Evolutionary conservation across 2,329 filamentous ascomycete species (phyloP).

Genomic region (Cordyceps pruinosa): DNA sequence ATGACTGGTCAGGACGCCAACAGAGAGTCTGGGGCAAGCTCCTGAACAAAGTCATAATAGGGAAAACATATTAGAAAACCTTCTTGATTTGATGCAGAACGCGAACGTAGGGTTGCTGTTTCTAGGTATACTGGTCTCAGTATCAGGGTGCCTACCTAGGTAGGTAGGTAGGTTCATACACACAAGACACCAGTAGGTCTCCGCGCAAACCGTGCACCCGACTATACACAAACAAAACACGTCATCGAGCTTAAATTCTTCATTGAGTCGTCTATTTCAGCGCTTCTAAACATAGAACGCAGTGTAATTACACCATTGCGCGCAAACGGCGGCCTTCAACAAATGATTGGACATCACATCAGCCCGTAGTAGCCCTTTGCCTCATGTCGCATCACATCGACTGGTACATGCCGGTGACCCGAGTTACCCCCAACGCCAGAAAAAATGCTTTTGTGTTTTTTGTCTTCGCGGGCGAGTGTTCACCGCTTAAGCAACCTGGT

Average conservation of each 20-base stretch:
- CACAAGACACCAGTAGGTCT: no score
- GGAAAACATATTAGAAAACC: background rate
- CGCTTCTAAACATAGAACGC: background rate
- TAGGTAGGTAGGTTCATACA: no score
- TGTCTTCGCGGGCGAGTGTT: slow-evolving; percentile 1
- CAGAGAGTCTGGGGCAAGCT: background rate
- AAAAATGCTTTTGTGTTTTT: slow-evolving; percentile 17
- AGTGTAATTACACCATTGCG: background rate
- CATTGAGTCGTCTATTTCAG: slow-evolving; percentile 16
- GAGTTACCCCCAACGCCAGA: slow-evolving; percentile 38
- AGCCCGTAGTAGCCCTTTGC: slow-evolving; percentile 19
- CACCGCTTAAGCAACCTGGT: slow-evolving; percentile 54
- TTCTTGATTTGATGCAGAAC: no score
- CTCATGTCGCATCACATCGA: slow-evolving; percentile 28
- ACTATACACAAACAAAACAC: background rate
- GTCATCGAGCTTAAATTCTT: slow-evolving; percentile 16
- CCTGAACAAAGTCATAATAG: background rate
- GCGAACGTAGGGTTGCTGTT: no score
- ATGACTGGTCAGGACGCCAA: background rate
- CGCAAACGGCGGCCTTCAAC: background rate
- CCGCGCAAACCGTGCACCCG: no score
- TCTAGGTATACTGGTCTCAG: no score
- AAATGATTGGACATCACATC: slow-evolving; percentile 6
- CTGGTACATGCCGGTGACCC: slow-evolving; percentile 33
- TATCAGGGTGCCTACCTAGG: no score